Evolutionary conservation across 805 yeast genomes (phyloP).

Genomic region (Yueomyces sinensis): DNA sequence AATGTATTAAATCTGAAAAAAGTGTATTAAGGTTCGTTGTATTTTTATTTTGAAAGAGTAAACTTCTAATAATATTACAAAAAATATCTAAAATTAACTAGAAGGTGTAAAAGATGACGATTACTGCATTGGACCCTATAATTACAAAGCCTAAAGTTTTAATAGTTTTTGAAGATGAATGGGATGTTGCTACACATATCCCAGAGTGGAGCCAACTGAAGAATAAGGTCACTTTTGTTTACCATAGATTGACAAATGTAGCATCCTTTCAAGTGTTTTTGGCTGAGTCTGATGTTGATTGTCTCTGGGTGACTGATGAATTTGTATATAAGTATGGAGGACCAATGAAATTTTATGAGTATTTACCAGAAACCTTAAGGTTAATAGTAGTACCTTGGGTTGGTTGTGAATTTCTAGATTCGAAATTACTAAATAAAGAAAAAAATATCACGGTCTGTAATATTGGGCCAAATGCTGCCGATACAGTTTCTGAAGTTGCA

Average conservation of each 20-base stretch:
- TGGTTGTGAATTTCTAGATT: constrained; percentile 44
- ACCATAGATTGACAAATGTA: constrained; percentile 29
- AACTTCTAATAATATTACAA: too few relatives aligned
- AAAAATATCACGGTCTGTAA: constrained; percentile 45
- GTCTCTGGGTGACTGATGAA: constrained; percentile 43
- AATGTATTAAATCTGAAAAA: too few relatives aligned
- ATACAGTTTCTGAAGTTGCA: constrained; percentile 64
- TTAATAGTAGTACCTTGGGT: constrained; percentile 46
- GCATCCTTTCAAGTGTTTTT: constrained; percentile 32
- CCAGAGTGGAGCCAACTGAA: constrained; percentile 35
- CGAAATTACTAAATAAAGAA: constrained; percentile 27
- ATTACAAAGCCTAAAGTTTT: constrained; percentile 19
- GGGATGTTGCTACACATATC: constrained; percentile 34
- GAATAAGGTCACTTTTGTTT: constrained; percentile 26
- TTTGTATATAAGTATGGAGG: constrained; percentile 35
- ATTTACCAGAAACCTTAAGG: constrained; percentile 34
- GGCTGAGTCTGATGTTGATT: constrained; percentile 30
- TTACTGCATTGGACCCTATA: too few relatives aligned
- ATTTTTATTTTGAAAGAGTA: too few relatives aligned
- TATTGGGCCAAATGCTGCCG: constrained; percentile 45
- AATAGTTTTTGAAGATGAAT: constrained; percentile 23
- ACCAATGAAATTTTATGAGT: constrained; percentile 30
- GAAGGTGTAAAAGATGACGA: too few relatives aligned
- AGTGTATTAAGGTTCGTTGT: too few relatives aligned
- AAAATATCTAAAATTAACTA: too few relatives aligned